A percentile compares a stretch with the other conserved stretches of the same genome.
Conservation (phyloP, 2,329 filamentous ascomycete species). For the Arthrobotrys sphaeroides region DNA sequence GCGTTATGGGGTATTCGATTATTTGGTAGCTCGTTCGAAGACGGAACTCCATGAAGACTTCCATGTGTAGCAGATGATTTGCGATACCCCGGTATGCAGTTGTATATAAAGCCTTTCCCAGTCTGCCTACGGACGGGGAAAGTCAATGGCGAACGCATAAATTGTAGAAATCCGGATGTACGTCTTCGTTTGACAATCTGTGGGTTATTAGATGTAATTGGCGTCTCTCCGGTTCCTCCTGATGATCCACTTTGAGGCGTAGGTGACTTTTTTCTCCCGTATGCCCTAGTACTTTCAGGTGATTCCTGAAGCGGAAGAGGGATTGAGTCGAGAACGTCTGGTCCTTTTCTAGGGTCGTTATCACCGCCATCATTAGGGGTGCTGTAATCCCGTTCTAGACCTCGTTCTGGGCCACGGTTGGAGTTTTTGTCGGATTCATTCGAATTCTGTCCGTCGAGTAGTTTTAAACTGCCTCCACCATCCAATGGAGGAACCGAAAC, state of each 20-base stretch:
- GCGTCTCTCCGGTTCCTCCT: not conserved
- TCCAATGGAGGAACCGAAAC: conserved; percentile 5
- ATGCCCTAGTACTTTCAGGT: not conserved
- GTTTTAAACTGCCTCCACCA: conserved; percentile 27
- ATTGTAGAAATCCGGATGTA: conserved; percentile 14
- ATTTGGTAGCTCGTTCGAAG: conserved; percentile 12
- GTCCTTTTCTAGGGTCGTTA: conserved; percentile 21
- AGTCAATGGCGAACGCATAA: conserved; percentile 34
- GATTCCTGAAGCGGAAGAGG: conserved; percentile 7
- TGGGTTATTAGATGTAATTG: not conserved
- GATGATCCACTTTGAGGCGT: not conserved
- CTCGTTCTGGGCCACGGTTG: not conserved
- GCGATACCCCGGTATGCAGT: conserved; percentile 26
- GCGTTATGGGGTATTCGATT: conserved; percentile 6
- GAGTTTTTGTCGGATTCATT: not conserved
- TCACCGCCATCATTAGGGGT: not conserved
- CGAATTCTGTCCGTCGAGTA: conserved; percentile 17
- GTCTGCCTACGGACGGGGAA: conserved; percentile 21
- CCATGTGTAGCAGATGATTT: not conserved
- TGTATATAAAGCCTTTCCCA: conserved; percentile 15
- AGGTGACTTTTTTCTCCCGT: not conserved
- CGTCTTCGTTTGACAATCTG: conserved; percentile 14
- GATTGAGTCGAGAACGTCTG: not conserved
- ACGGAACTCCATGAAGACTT: not conserved
- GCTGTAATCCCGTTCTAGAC: not conserved